phyloP scores from a whole-genome alignment of 768 basidiomycete genomes.

The Tephrocybe sp. region DNA sequence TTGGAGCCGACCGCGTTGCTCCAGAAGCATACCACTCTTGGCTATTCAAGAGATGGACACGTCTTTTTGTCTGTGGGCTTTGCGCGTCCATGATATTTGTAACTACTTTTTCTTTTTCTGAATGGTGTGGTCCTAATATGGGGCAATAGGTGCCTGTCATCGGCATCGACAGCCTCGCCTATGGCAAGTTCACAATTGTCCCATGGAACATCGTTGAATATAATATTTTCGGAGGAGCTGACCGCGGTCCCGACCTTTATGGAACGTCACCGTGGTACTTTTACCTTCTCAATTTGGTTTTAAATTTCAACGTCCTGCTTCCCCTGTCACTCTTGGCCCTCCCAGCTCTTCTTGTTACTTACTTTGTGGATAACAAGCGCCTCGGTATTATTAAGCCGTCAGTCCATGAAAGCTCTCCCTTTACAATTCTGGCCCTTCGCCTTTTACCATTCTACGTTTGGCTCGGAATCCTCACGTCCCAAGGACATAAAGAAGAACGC shows the following conservation, averaged over 20 bases:
- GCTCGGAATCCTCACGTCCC: conserved; percentile 72
- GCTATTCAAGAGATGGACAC: conserved; percentile 59
- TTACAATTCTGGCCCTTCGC: conserved; percentile 69
- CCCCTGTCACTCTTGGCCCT: conserved; percentile 80
- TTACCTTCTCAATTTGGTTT: conserved; percentile 83
- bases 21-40: conserved; percentile 45
- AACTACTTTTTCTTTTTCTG: conserved; percentile 22
- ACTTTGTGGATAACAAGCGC: conserved; percentile 71
- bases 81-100: conserved; percentile 64
- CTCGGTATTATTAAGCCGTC: conserved; percentile 53
- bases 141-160: conserved; percentile 80
- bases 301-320: conserved; percentile 91
- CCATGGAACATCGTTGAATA: conserved; percentile 94
- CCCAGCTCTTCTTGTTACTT: conserved; percentile 75
- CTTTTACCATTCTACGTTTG: conserved; percentile 94
- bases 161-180: conserved; percentile 80
- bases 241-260: conserved; percentile 88
- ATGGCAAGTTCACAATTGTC: conserved; percentile 73
- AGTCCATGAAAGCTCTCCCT: conserved; percentile 71
- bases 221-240: conserved; percentile 82
- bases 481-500: conserved; percentile 97
- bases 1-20: conserved; percentile 62
- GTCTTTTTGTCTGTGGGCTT: conserved; percentile 51
- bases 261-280: conserved; percentile 87
- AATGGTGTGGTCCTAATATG: conserved; percentile 1